A percentile compares a stretch with the other conserved stretches of the same genome.
Conservation (phyloP, 495 filamentous ascomycete species). For the Penicillium dipodomyicola region DNA sequence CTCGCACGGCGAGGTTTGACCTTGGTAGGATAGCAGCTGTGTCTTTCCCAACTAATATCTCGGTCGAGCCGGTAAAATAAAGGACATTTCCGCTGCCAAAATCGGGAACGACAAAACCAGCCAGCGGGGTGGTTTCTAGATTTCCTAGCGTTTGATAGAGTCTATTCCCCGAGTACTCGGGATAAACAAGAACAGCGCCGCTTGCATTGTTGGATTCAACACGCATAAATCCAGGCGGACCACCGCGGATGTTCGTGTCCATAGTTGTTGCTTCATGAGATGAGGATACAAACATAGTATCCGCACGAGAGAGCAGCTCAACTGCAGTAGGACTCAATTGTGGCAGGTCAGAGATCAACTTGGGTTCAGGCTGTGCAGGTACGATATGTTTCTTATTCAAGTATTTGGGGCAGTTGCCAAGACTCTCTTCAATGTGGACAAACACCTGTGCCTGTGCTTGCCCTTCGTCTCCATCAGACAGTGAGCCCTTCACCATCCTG, state of each 20-base stretch:
- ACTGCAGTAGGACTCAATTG: conserved; percentile 49
- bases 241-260: conserved; percentile 84
- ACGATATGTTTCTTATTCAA: conserved; percentile 67
- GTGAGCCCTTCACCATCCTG: conserved; percentile 56
- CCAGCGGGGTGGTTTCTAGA: conserved; percentile 58
- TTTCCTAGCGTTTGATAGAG: conserved; percentile 82
- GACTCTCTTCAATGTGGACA: conserved; percentile 62
- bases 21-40: conserved; percentile 60
- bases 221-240: conserved; percentile 69
- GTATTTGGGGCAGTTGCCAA: conserved; percentile 84
- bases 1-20: conserved; percentile 67
- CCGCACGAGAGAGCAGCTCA: conserved; percentile 59
- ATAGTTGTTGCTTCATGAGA: conserved; percentile 60
- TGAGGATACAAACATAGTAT: conserved; percentile 74
- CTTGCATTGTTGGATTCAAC: conserved; percentile 49
- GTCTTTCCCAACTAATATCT: conserved; percentile 60
- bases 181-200: conserved; percentile 60
- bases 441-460: conserved; percentile 65
- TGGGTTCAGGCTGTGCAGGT: conserved; percentile 51
- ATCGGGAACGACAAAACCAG: conserved; percentile 67
- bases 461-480: conserved; percentile 28
- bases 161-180: conserved; percentile 78
- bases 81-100: conserved; percentile 68
- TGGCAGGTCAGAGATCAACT: conserved; percentile 47
- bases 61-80: conserved; percentile 64